A percentile compares a stretch with the other conserved stretches of the same genome.
Evolutionary conservation across 768 basidiomycete species (phyloP).

Genomic region (Galerina sulciceps): DNA sequence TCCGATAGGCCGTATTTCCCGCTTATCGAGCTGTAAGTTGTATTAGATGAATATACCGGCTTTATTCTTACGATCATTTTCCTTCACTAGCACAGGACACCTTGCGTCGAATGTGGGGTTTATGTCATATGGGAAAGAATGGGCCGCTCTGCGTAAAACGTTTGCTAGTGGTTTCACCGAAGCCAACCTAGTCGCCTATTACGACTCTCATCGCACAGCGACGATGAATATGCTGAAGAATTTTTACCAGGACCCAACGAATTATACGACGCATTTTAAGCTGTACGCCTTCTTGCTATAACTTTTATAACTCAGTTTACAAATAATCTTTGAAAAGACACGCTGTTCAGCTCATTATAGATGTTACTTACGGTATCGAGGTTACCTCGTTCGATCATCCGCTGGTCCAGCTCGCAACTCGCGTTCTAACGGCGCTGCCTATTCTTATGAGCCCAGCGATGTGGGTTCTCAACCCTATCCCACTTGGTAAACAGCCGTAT

Average conservation of each 20-base stretch:
- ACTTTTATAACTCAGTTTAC: background rate
- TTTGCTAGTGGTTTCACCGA: slow-evolving; percentile 1
- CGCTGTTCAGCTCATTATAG: slow-evolving; percentile 5
- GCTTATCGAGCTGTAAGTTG: background rate
- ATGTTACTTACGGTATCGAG: slow-evolving; percentile 4
- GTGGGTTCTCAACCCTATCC: slow-evolving; percentile 1
- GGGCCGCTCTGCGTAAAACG: background rate
- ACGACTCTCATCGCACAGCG: slow-evolving; percentile 3
- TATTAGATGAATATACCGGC: background rate
- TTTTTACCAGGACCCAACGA: background rate
- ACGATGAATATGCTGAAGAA: slow-evolving; percentile 1
- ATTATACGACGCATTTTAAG: slow-evolving; percentile 1
- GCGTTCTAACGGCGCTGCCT: background rate
- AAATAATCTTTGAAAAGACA: background rate
- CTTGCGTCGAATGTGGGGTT: slow-evolving; percentile 1
- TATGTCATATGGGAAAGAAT: slow-evolving; percentile 4
- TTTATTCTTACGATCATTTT: background rate
- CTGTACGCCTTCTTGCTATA: background rate
- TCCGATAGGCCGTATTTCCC: slow-evolving; percentile 7
- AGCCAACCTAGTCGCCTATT: background rate
- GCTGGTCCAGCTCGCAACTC: background rate
- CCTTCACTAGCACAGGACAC: slow-evolving; percentile 1
- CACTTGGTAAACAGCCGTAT: background rate
- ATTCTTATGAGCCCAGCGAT: background rate
- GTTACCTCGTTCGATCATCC: background rate